Conservation (phyloP, 805 yeast species). For the Phaffomyces antillensis region DNA sequence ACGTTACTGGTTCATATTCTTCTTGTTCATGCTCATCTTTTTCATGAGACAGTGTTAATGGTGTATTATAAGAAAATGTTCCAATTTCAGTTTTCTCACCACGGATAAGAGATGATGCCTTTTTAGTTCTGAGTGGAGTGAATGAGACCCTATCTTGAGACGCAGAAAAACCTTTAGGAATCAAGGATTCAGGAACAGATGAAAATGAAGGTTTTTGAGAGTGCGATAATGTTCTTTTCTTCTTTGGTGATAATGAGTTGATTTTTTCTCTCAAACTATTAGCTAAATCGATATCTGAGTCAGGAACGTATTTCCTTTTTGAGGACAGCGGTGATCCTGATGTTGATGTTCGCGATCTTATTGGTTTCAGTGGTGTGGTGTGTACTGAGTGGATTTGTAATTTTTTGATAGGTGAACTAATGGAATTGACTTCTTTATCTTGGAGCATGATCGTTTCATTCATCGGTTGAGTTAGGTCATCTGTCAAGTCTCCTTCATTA, state of each 20-base stretch:
- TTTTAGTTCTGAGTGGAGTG: slow-evolving; percentile 19
- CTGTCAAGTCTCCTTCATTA: background rate
- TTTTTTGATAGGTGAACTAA: background rate
- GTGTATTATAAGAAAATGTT: slow-evolving; percentile 9
- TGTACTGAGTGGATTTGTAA: background rate
- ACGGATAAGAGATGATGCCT: slow-evolving; percentile 10
- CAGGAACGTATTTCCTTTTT: slow-evolving; percentile 11
- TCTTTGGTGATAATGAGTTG: slow-evolving; percentile 22
- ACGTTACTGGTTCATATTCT: slow-evolving; percentile 19
- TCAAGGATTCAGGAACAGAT: background rate
- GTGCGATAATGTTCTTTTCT: slow-evolving; percentile 9
- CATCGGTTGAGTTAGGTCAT: background rate
- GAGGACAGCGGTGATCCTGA: slow-evolving; percentile 24
- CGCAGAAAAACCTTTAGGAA: slow-evolving; percentile 3
- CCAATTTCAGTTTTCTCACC: slow-evolving; percentile 14
- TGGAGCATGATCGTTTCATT: slow-evolving; percentile 11
- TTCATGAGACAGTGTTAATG: slow-evolving; percentile 21
- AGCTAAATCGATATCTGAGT: slow-evolving; percentile 5
- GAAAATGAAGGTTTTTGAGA: background rate
- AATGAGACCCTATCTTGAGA: slow-evolving; percentile 17
- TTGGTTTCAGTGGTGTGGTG: slow-evolving; percentile 20
- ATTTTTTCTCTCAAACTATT: slow-evolving; percentile 17
- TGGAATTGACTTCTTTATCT: too few species aligned
- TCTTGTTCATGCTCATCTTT: slow-evolving; percentile 7
- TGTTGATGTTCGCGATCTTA: slow-evolving; percentile 24